These are phyloP conservation scores for Salvia hispanica DNA, from an alignment of 257 asterid genomes.

Conservation along the genomic window DNA sequence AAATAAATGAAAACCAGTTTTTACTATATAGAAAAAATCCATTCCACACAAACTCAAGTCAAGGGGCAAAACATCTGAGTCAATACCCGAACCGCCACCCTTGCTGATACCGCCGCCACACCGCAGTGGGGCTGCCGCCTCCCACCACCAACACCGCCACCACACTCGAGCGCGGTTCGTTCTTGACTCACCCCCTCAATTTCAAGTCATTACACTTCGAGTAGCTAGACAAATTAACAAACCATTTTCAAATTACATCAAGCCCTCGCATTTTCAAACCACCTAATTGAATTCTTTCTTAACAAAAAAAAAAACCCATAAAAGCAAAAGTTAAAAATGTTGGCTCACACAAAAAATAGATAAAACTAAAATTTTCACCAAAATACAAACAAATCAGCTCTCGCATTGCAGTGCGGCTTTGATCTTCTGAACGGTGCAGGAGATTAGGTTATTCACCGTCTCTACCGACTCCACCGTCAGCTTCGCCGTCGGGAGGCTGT, in stretches of 20 bases:
- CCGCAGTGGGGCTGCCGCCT: constrained; percentile 4
- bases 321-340: neutral
- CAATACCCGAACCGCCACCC: constrained; percentile 98
- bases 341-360: neutral
- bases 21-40: neutral
- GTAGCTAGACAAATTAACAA: neutral
- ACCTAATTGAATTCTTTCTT: too few relatives aligned
- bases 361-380: too few relatives aligned
- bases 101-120: constrained; percentile 33
- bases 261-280: neutral
- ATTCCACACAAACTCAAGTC: constrained; percentile 33
- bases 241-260: constrained; percentile 26
- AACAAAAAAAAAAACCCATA: too few relatives aligned
- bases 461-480: constrained; percentile 95
- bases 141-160: constrained; percentile 41
- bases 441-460: constrained; percentile 83
- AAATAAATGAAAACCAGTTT: too few relatives aligned
- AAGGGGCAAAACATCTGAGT: constrained; percentile 50
- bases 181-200: constrained; percentile 79
- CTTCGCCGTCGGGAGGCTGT: constrained; percentile 83
- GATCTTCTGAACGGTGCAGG: constrained; percentile 94
- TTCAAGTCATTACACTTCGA: neutral
- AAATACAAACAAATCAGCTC: constrained; percentile 38
- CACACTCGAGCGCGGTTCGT: constrained; percentile 66
- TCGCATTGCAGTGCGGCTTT: constrained; percentile 82